phyloP scores from a whole-genome alignment of 2,329 filamentous ascomycete genomes.

The Cercospora janseana region DNA sequence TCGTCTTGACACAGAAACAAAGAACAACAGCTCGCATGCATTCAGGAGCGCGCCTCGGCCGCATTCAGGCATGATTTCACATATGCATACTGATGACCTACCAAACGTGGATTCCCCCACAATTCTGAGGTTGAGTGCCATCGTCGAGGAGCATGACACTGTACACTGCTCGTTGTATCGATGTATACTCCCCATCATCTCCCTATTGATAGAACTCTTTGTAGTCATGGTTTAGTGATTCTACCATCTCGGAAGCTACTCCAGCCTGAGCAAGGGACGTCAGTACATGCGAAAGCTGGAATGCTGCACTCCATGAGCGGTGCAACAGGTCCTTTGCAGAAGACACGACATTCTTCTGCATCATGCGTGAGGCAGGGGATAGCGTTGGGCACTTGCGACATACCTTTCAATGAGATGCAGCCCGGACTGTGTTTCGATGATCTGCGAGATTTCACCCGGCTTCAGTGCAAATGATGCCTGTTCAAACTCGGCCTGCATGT shows the following conservation, averaged over 20 bases:
- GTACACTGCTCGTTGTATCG: no score
- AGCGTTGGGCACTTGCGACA: conserved; percentile 31
- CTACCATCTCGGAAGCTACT: conserved; percentile 14
- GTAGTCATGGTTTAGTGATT: no score
- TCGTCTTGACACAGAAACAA: conserved; percentile 8
- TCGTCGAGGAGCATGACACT: not conserved
- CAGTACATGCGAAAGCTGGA: conserved; percentile 17
- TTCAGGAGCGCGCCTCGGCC: not conserved
- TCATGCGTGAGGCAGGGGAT: not conserved
- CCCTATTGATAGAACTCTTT: no score
- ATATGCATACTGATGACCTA: not conserved
- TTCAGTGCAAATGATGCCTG: conserved; percentile 89
- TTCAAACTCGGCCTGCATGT: conserved; percentile 99
- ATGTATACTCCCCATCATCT: no score
- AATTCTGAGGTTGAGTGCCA: no score
- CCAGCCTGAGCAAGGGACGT: conserved; percentile 28
- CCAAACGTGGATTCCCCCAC: no score
- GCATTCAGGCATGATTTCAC: not conserved
- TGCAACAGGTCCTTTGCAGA: conserved; percentile 2
- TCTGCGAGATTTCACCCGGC: conserved; percentile 77
- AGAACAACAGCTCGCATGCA: conserved; percentile 5
- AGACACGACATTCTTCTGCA: not conserved
- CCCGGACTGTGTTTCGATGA: conserved; percentile 90
- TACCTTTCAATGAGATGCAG: conserved; percentile 95
- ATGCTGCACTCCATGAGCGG: conserved; percentile 17